phyloP scores from a whole-genome alignment of 2,329 filamentous ascomycete genomes.

The Alternaria burnsii region DNA sequence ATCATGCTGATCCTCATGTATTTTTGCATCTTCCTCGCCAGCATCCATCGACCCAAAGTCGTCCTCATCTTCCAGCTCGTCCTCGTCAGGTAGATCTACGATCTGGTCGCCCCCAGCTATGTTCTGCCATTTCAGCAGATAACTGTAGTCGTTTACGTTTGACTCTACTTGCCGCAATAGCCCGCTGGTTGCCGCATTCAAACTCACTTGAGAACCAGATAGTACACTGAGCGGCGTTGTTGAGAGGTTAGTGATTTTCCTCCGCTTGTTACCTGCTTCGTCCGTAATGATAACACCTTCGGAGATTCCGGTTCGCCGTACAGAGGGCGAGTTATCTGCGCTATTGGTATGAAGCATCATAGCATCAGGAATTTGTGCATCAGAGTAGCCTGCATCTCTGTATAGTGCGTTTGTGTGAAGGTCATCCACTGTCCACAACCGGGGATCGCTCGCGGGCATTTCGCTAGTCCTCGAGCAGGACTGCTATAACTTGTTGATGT shows the following conservation, averaged over 20 bases:
- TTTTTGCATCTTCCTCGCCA: slow-evolving; percentile 18
- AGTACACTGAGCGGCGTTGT: not conserved
- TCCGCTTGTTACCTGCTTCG: slow-evolving; percentile 9
- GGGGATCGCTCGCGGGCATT: slow-evolving; percentile 66
- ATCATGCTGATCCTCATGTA: slow-evolving; percentile 1
- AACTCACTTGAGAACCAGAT: not conserved
- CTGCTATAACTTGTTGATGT: not conserved
- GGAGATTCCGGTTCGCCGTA: not conserved
- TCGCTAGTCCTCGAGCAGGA: not conserved
- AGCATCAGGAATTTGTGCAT: slow-evolving; percentile 59
- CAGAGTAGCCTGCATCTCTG: slow-evolving; percentile 50
- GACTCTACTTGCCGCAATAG: not conserved
- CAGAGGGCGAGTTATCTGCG: not conserved
- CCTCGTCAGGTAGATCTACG: slow-evolving; percentile 12
- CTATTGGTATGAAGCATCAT: slow-evolving; percentile 56
- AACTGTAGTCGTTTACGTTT: slow-evolving; percentile 24
- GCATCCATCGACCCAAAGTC: slow-evolving; percentile 2
- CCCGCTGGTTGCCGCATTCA: not conserved
- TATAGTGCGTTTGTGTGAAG: slow-evolving; percentile 72
- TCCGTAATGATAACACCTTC: not conserved
- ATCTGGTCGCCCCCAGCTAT: slow-evolving; percentile 8
- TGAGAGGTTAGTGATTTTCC: slow-evolving; percentile 9
- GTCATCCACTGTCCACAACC: slow-evolving; percentile 73
- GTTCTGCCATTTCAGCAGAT: slow-evolving; percentile 41
- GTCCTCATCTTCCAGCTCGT: slow-evolving; percentile 20